Conservation (phyloP, 1,139 yeast species). For the Zygosaccharomyces pseudobailii region DNA sequence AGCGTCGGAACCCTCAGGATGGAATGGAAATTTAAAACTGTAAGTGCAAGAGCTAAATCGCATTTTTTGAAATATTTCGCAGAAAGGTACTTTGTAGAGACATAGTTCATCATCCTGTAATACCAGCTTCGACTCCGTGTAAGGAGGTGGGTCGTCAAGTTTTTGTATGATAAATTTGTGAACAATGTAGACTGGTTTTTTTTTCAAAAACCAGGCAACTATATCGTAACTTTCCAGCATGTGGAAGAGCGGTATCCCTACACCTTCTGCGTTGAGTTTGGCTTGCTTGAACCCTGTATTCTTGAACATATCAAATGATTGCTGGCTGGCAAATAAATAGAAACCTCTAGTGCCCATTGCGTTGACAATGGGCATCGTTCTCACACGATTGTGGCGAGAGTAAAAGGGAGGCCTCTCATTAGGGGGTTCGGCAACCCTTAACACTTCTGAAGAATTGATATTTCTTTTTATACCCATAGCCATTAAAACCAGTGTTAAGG, state of each 20-base stretch:
- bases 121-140: conserved; percentile 5
- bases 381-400: conserved; percentile 5
- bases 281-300: conserved; percentile 1
- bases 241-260: conserved; percentile 17
- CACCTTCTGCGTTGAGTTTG: conserved; percentile 10
- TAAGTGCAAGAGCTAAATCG: not conserved
- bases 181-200: conserved; percentile 6
- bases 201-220: not conserved
- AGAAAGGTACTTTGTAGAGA: conserved; percentile 12
- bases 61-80: conserved; percentile 9
- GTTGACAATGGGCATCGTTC: conserved; percentile 13
- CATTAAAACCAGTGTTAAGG: not conserved
- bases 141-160: conserved; percentile 12
- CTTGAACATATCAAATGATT: conserved; percentile 15
- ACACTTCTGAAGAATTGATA: not conserved
- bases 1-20: not conserved
- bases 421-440: not conserved
- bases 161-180: conserved; percentile 6
- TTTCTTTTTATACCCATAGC: not conserved
- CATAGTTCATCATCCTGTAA: not conserved
- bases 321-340: conserved; percentile 13
- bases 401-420: not conserved
- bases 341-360: conserved; percentile 7
- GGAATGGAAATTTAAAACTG: not conserved
- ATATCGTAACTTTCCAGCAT: conserved; percentile 1